Conservation (phyloP, 768 basidiomycete genomes). For the Tylopilus subfusipes region DNA sequence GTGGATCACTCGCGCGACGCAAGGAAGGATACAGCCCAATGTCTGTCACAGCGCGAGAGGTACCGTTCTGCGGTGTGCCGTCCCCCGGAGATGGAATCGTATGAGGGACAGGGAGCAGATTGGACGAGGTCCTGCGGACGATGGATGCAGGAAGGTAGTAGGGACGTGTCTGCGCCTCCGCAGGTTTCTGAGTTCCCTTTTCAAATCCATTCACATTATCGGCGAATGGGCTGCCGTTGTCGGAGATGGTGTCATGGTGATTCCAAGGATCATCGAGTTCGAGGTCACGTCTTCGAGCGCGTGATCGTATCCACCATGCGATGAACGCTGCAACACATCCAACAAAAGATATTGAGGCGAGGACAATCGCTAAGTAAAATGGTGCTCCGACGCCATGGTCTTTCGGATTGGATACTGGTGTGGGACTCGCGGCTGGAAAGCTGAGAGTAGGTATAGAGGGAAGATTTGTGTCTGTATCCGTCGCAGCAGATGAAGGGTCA, state of each 20-base stretch:
- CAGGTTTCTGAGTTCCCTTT: not conserved
- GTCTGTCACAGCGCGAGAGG: not conserved
- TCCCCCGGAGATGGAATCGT: slow-evolving; percentile 4
- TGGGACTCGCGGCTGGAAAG: slow-evolving; percentile 23
- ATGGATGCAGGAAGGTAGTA: slow-evolving; percentile 26
- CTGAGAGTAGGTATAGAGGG: slow-evolving; percentile 23
- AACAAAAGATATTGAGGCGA: slow-evolving; percentile 45
- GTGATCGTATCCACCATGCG: slow-evolving; percentile 46
- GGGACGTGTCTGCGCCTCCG: slow-evolving; percentile 18
- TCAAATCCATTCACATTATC: not conserved
- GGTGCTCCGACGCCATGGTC: slow-evolving; percentile 33
- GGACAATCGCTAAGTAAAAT: slow-evolving; percentile 49
- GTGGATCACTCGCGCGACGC: not conserved
- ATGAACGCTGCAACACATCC: slow-evolving; percentile 45
- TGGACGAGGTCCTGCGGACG: slow-evolving; percentile 14
- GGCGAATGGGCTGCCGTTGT: not conserved
- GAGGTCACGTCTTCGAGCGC: slow-evolving; percentile 35
- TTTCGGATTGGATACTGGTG: slow-evolving; percentile 18
- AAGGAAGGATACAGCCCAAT: not conserved
- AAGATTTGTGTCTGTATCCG: slow-evolving; percentile 19
- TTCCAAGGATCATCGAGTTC: slow-evolving; percentile 30
- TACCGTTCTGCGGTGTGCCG: slow-evolving; percentile 3
- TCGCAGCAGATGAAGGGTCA: slow-evolving; percentile 2
- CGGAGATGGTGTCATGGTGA: slow-evolving; percentile 27
- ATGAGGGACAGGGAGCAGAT: slow-evolving; percentile 20